Conservation (phyloP, 1,284 basidiomycete genomes). For the Trichosporon faecale region DNA sequence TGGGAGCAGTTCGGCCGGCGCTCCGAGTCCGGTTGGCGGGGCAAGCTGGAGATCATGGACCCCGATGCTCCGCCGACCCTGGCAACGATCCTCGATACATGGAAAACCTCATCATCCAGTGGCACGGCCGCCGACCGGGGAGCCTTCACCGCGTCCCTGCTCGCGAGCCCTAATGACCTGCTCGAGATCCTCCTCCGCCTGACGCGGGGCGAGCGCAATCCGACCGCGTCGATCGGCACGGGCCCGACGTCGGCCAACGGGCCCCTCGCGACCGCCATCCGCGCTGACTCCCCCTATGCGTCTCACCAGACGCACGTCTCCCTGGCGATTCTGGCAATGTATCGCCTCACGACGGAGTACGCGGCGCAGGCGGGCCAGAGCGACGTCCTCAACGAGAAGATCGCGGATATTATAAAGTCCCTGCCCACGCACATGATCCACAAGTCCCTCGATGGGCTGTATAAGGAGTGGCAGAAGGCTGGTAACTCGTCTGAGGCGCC, state of each 20-base stretch:
- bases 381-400: slow-evolving; percentile 68
- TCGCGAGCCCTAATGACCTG: slow-evolving; percentile 73
- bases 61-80: slow-evolving; percentile 96
- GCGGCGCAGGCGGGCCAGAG: slow-evolving; percentile 71
- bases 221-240: slow-evolving; percentile 61
- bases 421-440: slow-evolving; percentile 78
- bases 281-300: slow-evolving; percentile 70
- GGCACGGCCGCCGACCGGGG: slow-evolving; percentile 73
- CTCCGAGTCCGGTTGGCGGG: slow-evolving; percentile 75
- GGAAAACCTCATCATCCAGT: slow-evolving; percentile 74
- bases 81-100: slow-evolving; percentile 77
- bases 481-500: neutral
- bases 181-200: slow-evolving; percentile 86
- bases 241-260: slow-evolving; percentile 53
- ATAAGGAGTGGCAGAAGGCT: slow-evolving; percentile 66
- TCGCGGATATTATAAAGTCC: slow-evolving; percentile 82
- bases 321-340: slow-evolving; percentile 83
- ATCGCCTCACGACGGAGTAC: slow-evolving; percentile 75
- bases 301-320: slow-evolving; percentile 88
- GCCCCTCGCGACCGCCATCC: slow-evolving; percentile 59
- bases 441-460: slow-evolving; percentile 86
- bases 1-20: slow-evolving; percentile 70
- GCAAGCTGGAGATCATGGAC: slow-evolving; percentile 85
- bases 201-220: slow-evolving; percentile 79
- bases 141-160: slow-evolving; percentile 80